Base-by-base conservation (phyloP, 1,284 basidiomycete genomes). In the Rhodofomes roseus region DNA sequence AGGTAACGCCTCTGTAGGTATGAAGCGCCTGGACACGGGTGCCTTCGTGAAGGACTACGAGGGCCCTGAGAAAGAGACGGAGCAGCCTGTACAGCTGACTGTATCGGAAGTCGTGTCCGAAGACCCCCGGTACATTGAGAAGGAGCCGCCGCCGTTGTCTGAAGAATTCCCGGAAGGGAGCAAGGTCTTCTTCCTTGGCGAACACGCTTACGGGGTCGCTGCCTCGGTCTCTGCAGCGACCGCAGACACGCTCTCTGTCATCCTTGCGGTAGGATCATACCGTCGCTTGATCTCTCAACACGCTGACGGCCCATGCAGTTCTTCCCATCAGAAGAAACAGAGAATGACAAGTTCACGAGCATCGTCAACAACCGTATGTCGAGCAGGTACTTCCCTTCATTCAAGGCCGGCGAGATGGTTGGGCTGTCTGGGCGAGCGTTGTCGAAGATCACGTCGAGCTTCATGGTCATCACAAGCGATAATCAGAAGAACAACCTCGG, bases 31-130 rank as follows among this genome's bases (percentile, higher is more conserved):
- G 40, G 93, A 98, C 62, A 86, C 84, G 27, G 96, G 93, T 12
- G 92, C 96, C 0, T 84, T 98, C 61, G 84, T 98, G 63, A 99
- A 99, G 75, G 95, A 99, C 67, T 99, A 96, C 70, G 95, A 96
- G 68, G 85, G 79, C 0, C 72, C 77, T 0, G 86, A 93, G 29
- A 93, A 92, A 68, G 94, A 97, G 73, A 79, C 84, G 11, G 92
- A 94, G 61, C 89, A 92, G 64, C 93, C 95, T 0, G 81, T 94
- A 2, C 95, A 98, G 73, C 86, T 95, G 79, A 82, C 85, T 18
- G 83, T 97, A 11, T 79, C 84, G 0, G 80, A 90, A 60, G 92
- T 96, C 34, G 78, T 81, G 2, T 93, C 90, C 6, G 93, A 97
- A 73, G 95, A 98, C 70, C 90, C 93, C 34, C 87, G 95, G 27